These are phyloP conservation scores for Theileria equi DNA, from an alignment of 169 alveolate species.

Conservation along the genomic window DNA sequence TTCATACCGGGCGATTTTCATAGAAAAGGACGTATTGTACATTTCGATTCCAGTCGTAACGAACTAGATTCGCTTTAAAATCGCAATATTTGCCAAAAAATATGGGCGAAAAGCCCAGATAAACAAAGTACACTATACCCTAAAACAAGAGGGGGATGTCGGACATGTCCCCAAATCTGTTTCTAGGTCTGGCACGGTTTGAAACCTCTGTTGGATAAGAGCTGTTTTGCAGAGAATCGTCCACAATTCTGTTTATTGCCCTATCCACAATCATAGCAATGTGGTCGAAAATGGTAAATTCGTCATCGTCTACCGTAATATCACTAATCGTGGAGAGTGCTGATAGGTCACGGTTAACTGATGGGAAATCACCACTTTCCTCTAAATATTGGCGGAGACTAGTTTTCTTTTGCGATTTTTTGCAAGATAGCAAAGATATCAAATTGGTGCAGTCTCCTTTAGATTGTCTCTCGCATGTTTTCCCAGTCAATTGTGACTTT, in stretches of 20 bases:
- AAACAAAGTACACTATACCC: not conserved
- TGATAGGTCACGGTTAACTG: conserved; percentile 10
- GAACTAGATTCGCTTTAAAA: too few species aligned
- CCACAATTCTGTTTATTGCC: too few species aligned
- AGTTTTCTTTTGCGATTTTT: not conserved
- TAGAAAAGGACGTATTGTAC: too few species aligned
- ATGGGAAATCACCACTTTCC: not conserved
- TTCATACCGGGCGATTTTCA: too few species aligned
- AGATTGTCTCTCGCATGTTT: too few species aligned
- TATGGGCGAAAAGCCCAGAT: too few species aligned
- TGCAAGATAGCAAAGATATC: conserved; percentile 2
- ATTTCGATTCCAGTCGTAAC: too few species aligned
- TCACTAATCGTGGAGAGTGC: conserved; percentile 21
- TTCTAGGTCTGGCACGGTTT: conserved; percentile 9
- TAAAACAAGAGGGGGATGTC: conserved; percentile 55
- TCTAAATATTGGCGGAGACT: not conserved
- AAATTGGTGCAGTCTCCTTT: not conserved
- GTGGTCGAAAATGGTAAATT: not conserved
- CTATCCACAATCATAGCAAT: too few species aligned
- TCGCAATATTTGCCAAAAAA: too few species aligned
- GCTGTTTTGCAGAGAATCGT: conserved; percentile 12
- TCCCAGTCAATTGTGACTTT: too few species aligned
- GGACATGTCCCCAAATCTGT: conserved; percentile 58
- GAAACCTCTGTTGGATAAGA: not conserved
- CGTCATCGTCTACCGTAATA: not conserved